Conservation (phyloP, 768 basidiomycete species). For the Lactarius trivialis region DNA sequence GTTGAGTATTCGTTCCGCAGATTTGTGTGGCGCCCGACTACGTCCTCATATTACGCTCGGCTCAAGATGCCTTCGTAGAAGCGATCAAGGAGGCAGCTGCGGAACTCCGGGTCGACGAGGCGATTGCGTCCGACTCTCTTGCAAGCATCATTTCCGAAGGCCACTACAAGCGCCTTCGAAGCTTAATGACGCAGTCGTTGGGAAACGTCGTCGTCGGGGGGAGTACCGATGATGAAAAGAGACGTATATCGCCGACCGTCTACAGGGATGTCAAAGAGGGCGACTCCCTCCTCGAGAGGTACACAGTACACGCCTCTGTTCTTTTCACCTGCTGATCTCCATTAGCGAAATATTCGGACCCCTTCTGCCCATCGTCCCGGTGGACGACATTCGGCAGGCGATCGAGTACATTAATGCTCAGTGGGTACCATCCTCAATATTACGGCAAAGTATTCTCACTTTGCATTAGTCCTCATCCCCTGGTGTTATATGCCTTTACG, state of each 20-base stretch:
- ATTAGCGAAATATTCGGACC: slow-evolving; percentile 71
- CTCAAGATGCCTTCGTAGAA: slow-evolving; percentile 42
- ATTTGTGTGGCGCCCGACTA: slow-evolving; percentile 43
- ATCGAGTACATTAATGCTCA: slow-evolving; percentile 47
- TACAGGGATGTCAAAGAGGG: slow-evolving; percentile 45
- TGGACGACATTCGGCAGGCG: slow-evolving; percentile 50
- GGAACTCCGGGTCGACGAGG: slow-evolving; percentile 49
- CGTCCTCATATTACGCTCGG: slow-evolving; percentile 35
- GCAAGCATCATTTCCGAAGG: slow-evolving; percentile 46
- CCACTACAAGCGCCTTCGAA: slow-evolving; percentile 49
- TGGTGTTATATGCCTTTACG: slow-evolving; percentile 21
- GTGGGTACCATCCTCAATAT: slow-evolving; percentile 30
- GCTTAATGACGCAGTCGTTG: slow-evolving; percentile 46
- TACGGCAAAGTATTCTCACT: neutral
- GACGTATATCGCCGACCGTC: slow-evolving; percentile 53
- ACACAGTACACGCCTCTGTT: slow-evolving; percentile 20
- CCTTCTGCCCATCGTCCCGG: slow-evolving; percentile 53
- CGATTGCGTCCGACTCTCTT: slow-evolving; percentile 39
- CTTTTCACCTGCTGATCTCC: neutral
- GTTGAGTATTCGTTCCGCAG: slow-evolving; percentile 20
- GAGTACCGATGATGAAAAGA: slow-evolving; percentile 31
- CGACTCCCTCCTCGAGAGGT: slow-evolving; percentile 61
- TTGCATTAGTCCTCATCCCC: slow-evolving; percentile 15
- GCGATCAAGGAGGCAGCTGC: slow-evolving; percentile 39
- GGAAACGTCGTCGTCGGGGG: slow-evolving; percentile 54